These are phyloP conservation scores for Rhodotorula diobovata DNA, from an alignment of 768 basidiomycete species.

Conservation along the genomic window DNA sequence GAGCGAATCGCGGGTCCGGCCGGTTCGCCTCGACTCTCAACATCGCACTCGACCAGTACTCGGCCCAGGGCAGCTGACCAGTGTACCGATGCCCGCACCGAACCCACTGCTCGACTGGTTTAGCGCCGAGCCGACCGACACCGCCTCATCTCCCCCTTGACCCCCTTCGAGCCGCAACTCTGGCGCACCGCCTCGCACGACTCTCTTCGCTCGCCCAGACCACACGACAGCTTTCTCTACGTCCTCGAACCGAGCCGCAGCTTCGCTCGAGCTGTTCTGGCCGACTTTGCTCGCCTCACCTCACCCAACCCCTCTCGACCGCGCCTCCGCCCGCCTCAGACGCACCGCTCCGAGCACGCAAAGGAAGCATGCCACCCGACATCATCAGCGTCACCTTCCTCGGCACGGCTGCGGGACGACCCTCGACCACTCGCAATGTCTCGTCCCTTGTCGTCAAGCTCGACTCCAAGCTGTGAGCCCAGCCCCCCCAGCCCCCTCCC, in stretches of 20 bases:
- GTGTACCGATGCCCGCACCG: too few relatives aligned
- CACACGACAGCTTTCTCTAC: too few relatives aligned
- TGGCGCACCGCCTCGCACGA: too few relatives aligned
- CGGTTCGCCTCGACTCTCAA: background rate
- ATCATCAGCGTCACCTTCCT: slow-evolving; percentile 37
- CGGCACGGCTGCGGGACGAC: slow-evolving; percentile 40
- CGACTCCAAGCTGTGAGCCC: slow-evolving; percentile 29
- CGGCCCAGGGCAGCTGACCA: too few relatives aligned
- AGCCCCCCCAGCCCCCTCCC: background rate
- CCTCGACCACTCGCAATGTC: slow-evolving; percentile 38
- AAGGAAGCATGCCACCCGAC: slow-evolving; percentile 12
- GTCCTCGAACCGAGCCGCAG: background rate
- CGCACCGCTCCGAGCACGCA: background rate
- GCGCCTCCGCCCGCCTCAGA: background rate
- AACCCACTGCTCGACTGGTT: too few relatives aligned
- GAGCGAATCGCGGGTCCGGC: background rate
- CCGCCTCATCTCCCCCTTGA: background rate
- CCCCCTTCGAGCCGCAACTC: too few relatives aligned
- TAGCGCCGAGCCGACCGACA: too few relatives aligned
- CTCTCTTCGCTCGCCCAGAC: too few relatives aligned
- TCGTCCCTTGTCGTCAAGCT: slow-evolving; percentile 36
- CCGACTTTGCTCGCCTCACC: background rate
- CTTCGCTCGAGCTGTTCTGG: background rate
- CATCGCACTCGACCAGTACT: background rate
- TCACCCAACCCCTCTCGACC: background rate